Percentiles rank a stretch among this genome's conserved stretches.
These are phyloP conservation scores for Saturnispora mendoncae DNA, from an alignment of 805 yeast species.

Conservation along the genomic window DNA sequence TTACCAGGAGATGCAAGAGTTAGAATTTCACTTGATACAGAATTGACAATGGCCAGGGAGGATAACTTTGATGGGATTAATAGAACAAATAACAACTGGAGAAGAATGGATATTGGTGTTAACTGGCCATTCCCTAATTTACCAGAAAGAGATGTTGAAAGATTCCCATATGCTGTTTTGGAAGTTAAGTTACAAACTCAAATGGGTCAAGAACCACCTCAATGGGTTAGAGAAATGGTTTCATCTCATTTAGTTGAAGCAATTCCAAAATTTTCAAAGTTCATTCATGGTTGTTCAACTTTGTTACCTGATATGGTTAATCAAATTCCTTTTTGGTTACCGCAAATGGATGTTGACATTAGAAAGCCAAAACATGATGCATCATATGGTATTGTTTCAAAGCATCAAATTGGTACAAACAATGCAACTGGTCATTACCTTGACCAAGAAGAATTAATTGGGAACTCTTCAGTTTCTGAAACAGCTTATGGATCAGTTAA, in stretches of 20 bases:
- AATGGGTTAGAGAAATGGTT: slow-evolving; percentile 91
- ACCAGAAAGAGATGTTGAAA: slow-evolving; percentile 73
- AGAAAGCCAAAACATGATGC: slow-evolving; percentile 69
- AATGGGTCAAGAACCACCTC: slow-evolving; percentile 97
- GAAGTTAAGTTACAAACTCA: slow-evolving; percentile 98
- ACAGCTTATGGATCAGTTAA: slow-evolving; percentile 25
- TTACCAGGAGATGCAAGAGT: slow-evolving; percentile 99
- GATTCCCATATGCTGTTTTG: slow-evolving; percentile 95
- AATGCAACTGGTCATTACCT: slow-evolving; percentile 42
- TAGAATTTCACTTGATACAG: slow-evolving; percentile 95
- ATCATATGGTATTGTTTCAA: slow-evolving; percentile 55
- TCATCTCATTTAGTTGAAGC: slow-evolving; percentile 93
- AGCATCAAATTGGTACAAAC: slow-evolving; percentile 18
- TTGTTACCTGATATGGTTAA: slow-evolving; percentile 74
- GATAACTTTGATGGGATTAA: slow-evolving; percentile 91
- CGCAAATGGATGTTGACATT: slow-evolving; percentile 94
- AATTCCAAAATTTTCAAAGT: slow-evolving; percentile 94
- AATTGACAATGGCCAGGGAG: slow-evolving; percentile 94
- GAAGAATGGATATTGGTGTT: slow-evolving; percentile 97
- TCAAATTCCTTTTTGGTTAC: slow-evolving; percentile 92
- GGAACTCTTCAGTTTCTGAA: slow-evolving; percentile 1
- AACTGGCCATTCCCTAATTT: slow-evolving; percentile 91
- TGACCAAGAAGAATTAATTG: slow-evolving; percentile 60
- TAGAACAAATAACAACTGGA: slow-evolving; percentile 91
- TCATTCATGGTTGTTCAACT: slow-evolving; percentile 95